Conservation (phyloP, 1,284 basidiomycete genomes). For the Boletus semigastroideus region DNA sequence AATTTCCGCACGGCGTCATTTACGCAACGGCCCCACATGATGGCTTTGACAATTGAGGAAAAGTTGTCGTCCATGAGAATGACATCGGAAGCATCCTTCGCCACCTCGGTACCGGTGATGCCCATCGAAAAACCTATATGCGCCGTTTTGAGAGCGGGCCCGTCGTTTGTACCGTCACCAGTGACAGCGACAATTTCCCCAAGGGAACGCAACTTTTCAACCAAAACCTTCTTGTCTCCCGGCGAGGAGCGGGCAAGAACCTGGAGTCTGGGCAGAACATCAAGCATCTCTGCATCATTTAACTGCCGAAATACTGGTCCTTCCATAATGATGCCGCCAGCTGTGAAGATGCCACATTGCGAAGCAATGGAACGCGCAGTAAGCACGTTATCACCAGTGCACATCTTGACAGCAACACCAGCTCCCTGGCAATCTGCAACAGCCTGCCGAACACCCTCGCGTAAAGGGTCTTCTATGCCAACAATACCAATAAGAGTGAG, state of each 20-base stretch:
- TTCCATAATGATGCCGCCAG: constrained; percentile 96
- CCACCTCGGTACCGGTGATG: constrained; percentile 97
- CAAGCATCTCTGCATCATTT: constrained; percentile 53
- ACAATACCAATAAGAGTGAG: constrained; percentile 86
- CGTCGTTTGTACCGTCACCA: constrained; percentile 98
- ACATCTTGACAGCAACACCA: constrained; percentile 98
- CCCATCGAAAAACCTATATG: constrained; percentile 98
- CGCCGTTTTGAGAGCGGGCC: constrained; percentile 93
- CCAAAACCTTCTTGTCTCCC: constrained; percentile 94
- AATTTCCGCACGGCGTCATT: constrained; percentile 98
- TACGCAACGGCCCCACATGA: constrained; percentile 99
- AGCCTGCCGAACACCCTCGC: constrained; percentile 85
- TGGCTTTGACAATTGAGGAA: constrained; percentile 92
- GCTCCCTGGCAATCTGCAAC: constrained; percentile 86
- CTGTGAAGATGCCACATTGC: constrained; percentile 93
- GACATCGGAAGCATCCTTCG: constrained; percentile 98
- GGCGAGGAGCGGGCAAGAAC: constrained; percentile 95
- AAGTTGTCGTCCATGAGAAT: constrained; percentile 99
- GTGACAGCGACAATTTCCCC: constrained; percentile 97
- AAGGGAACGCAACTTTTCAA: constrained; percentile 83
- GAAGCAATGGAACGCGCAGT: constrained; percentile 92
- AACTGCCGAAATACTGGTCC: constrained; percentile 78
- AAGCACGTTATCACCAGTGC: constrained; percentile 96
- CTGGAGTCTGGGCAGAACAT: constrained; percentile 69
- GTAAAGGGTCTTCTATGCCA: constrained; percentile 96